phyloP scores from a whole-genome alignment of 768 basidiomycete genomes.

The Psilocybe subaeruginosa region DNA sequence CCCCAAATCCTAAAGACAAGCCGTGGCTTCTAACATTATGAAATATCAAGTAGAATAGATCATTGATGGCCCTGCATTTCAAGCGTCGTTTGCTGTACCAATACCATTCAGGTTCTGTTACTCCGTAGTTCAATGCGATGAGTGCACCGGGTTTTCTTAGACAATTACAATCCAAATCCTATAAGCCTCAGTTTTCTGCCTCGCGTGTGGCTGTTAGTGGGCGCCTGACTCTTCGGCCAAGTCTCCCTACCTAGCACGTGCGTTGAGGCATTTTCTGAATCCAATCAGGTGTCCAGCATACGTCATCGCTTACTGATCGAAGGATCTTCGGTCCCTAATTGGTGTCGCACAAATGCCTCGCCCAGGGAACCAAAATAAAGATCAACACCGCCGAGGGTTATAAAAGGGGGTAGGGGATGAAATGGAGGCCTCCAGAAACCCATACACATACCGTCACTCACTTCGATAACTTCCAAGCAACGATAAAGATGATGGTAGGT shows the following conservation, averaged over 20 bases:
- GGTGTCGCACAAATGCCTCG: constrained; percentile 18
- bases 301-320: not conserved
- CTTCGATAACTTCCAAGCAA: not conserved
- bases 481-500: constrained; percentile 8
- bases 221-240: not conserved
- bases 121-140: no score
- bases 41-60: no score
- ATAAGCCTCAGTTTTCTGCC: no score
- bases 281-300: not conserved
- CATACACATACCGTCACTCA: not conserved
- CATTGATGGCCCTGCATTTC: no score
- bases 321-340: constrained; percentile 6
- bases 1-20: no score
- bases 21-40: no score
- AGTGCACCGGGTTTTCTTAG: no score
- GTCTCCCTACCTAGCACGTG: no score
- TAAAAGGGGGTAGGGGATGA: constrained; percentile 3
- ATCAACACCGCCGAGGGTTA: not conserved
- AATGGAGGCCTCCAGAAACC: not conserved
- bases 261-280: not conserved
- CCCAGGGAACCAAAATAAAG: not conserved
- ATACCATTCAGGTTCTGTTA: no score
- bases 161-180: no score
- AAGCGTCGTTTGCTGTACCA: no score
- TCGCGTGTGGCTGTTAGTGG: not conserved